These are phyloP conservation scores for Hura crepitans DNA, from an alignment of 441 rosid genomes.

Conservation along the genomic window DNA sequence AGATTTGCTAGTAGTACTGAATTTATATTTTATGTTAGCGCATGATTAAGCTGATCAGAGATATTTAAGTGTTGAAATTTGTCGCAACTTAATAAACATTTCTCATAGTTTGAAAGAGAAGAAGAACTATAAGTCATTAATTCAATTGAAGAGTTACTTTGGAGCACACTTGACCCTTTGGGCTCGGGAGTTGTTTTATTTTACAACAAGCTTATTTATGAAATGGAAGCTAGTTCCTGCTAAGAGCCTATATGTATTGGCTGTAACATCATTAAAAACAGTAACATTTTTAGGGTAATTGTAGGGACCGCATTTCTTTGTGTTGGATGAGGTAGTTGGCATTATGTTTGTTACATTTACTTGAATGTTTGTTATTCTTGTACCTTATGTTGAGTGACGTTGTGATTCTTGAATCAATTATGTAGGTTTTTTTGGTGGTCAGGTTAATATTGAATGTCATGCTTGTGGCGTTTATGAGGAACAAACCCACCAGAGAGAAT, in stretches of 20 bases:
- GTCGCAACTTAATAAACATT: not conserved
- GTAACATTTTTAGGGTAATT: constrained; percentile 11
- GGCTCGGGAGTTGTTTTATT: not conserved
- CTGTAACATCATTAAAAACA: not conserved
- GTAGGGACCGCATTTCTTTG: constrained; percentile 31
- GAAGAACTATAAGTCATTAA: not conserved
- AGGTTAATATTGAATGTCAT: constrained; percentile 16
- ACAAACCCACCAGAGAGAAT: constrained; percentile 7
- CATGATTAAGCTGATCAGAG: not conserved
- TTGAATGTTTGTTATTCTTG: constrained; percentile 16
- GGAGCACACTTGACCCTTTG: not conserved
- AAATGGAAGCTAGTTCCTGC: not conserved
- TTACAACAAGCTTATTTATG: not conserved
- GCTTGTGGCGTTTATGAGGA: constrained; percentile 13
- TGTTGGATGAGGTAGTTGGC: constrained; percentile 28
- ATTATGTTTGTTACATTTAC: constrained; percentile 22
- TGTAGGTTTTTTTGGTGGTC: constrained; percentile 15
- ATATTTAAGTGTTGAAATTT: not conserved
- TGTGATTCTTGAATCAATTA: not conserved
- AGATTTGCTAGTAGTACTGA: not conserved
- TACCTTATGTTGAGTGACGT: constrained; percentile 11
- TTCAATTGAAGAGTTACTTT: not conserved
- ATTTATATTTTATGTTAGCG: not conserved
- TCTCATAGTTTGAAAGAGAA: not conserved
- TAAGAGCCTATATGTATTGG: not conserved